Evolutionary conservation across 2,329 filamentous ascomycete species (phyloP).

Genomic region (Claviceps sp.): DNA sequence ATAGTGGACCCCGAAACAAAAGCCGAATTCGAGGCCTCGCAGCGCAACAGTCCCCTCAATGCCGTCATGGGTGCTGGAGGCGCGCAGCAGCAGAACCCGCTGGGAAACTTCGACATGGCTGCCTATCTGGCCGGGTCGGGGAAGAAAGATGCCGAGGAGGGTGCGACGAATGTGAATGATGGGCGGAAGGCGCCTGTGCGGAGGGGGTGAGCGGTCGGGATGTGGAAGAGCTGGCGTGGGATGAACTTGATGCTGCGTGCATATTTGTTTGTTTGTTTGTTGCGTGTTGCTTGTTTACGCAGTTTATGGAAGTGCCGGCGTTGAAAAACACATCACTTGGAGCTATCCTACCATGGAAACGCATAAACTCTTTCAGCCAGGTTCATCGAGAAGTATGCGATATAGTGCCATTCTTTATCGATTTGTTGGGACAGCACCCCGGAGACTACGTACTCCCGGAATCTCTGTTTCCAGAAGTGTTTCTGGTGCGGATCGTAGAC

Average conservation of each 20-base stretch:
- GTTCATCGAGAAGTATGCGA: too few relatives aligned
- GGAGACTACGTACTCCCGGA: too few relatives aligned
- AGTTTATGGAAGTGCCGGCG: too few relatives aligned
- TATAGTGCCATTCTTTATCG: too few relatives aligned
- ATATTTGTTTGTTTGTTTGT: background rate
- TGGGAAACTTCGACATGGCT: slow-evolving; percentile 48
- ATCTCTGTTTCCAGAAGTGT: too few relatives aligned
- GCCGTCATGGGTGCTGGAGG: slow-evolving; percentile 33
- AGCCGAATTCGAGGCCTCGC: slow-evolving; percentile 83
- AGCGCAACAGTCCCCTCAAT: slow-evolving; percentile 59
- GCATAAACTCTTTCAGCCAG: too few relatives aligned
- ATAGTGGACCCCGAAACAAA: slow-evolving; percentile 93
- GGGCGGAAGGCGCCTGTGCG: slow-evolving; percentile 29
- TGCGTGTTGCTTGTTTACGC: too few relatives aligned
- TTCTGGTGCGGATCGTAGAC: too few relatives aligned
- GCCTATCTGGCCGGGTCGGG: slow-evolving; percentile 46
- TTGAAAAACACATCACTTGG: too few relatives aligned
- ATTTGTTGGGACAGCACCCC: too few relatives aligned
- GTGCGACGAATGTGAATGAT: slow-evolving; percentile 11
- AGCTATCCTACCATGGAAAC: too few relatives aligned
- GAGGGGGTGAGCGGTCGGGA: slow-evolving; percentile 11
- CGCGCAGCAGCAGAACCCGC: slow-evolving; percentile 24
- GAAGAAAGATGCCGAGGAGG: slow-evolving; percentile 23
- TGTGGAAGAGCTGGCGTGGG: background rate
- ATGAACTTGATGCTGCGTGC: background rate